phyloP scores from a whole-genome alignment of 306 rosid species.

The Castanea sativa region DNA sequence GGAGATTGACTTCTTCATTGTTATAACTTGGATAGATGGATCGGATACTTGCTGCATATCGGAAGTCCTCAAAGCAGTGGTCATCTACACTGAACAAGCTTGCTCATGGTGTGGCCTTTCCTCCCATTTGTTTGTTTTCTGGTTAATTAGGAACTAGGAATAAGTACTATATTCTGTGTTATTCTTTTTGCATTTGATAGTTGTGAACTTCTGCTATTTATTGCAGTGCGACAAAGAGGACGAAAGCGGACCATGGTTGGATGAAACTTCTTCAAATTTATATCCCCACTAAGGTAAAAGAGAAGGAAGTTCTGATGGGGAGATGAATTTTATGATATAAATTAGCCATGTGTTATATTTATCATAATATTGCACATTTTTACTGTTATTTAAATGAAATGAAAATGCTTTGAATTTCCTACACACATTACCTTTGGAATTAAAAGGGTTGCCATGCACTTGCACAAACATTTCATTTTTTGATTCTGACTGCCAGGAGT shows the following conservation, averaged over 20 bases:
- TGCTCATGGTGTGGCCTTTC: slow-evolving; percentile 42
- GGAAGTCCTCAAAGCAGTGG: slow-evolving; percentile 92
- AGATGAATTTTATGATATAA: slow-evolving; percentile 9
- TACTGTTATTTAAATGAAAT: not conserved
- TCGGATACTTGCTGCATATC: slow-evolving; percentile 55
- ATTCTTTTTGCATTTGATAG: not conserved
- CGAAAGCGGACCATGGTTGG: slow-evolving; percentile 96
- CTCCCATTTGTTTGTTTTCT: not conserved
- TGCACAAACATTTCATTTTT: not conserved
- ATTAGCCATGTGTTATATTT: slow-evolving; percentile 7
- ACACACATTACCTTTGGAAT: not conserved
- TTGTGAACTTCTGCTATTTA: slow-evolving; percentile 7
- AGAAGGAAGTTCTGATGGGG: not conserved
- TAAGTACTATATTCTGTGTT: not conserved
- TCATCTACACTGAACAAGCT: slow-evolving; percentile 61
- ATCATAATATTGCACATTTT: slow-evolving; percentile 1
- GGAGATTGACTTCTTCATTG: slow-evolving; percentile 2
- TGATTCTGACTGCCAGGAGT: not conserved
- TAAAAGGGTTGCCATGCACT: not conserved
- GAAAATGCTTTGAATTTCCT: not conserved
- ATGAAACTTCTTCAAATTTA: slow-evolving; percentile 31
- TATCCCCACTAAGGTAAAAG: slow-evolving; percentile 3
- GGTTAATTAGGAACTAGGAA: not conserved
- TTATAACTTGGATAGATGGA: slow-evolving; percentile 35
- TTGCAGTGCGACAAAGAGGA: slow-evolving; percentile 83